Evolutionary conservation across 1,284 basidiomycete genomes (phyloP).

Genomic region (Tilletiopsis washingtonensis): DNA sequence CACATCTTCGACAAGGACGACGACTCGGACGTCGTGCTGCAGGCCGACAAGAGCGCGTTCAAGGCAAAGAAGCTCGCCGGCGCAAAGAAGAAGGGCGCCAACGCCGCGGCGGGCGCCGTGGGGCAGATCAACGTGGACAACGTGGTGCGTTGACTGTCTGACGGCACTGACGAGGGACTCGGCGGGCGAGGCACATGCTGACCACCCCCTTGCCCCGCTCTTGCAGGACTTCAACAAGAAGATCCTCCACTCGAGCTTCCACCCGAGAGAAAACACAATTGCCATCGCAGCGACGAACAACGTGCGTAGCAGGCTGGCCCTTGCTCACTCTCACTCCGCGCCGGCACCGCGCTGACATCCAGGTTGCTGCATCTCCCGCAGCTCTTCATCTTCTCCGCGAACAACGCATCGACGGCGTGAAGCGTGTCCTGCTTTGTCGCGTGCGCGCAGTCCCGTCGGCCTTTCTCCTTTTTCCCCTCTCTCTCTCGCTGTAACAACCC

Average conservation of each 20-base stretch:
- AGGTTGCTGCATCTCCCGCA: slow-evolving; percentile 51
- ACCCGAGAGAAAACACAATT: slow-evolving; percentile 93
- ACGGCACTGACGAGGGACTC: background rate
- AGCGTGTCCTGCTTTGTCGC: no score
- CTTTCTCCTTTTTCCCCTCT: no score
- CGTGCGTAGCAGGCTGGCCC: background rate
- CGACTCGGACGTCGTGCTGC: slow-evolving; percentile 80
- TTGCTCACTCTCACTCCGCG: background rate
- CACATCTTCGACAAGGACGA: slow-evolving; percentile 95
- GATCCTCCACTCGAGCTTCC: slow-evolving; percentile 79
- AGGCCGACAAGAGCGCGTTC: slow-evolving; percentile 99
- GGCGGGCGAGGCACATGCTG: no score
- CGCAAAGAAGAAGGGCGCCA: slow-evolving; percentile 57
- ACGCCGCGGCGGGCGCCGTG: slow-evolving; percentile 56
- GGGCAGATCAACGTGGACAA: slow-evolving; percentile 45
- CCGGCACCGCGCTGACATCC: background rate
- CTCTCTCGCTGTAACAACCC: no score
- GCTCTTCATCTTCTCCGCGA: slow-evolving; percentile 54
- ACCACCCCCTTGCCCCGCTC: background rate
- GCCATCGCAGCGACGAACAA: slow-evolving; percentile 26
- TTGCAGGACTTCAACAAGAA: slow-evolving; percentile 80
- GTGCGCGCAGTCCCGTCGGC: no score
- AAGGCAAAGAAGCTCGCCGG: slow-evolving; percentile 84
- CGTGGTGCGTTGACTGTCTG: slow-evolving; percentile 12
- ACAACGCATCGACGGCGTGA: no score